A percentile compares a stretch with the other conserved stretches of the same genome.
Conservation (phyloP, 768 basidiomycete species). For the Rhodosporidiobolus odoratus region DNA sequence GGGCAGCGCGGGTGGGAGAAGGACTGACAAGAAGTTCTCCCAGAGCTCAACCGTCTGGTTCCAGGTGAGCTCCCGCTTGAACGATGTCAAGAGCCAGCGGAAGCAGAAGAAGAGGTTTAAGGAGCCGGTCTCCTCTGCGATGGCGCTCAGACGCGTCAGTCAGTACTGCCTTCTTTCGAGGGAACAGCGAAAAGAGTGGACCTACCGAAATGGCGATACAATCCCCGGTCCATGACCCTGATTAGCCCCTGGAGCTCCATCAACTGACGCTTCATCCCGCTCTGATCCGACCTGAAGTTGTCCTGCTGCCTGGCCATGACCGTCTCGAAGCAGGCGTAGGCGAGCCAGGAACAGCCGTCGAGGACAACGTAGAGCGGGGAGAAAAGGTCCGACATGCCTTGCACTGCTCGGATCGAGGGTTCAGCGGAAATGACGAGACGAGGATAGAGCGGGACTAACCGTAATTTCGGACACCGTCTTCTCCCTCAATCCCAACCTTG, state of each 20-base stretch:
- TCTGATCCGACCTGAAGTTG: slow-evolving; percentile 93
- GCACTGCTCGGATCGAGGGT: slow-evolving; percentile 69
- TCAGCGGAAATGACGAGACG: not conserved
- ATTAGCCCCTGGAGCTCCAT: slow-evolving; percentile 83
- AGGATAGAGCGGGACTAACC: not conserved
- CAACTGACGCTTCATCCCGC: slow-evolving; percentile 94
- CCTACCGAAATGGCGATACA: slow-evolving; percentile 64
- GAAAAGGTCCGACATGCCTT: slow-evolving; percentile 96
- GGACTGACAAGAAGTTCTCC: slow-evolving; percentile 76
- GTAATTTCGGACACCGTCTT: not conserved
- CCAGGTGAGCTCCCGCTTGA: slow-evolving; percentile 85
- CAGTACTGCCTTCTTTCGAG: no score
- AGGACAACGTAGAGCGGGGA: slow-evolving; percentile 89
- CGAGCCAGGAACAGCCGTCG: slow-evolving; percentile 78
- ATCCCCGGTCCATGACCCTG: slow-evolving; percentile 87
- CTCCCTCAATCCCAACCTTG: no score
- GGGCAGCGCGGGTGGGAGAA: not conserved
- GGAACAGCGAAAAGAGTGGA: slow-evolving; percentile 5
- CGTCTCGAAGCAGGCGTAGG: slow-evolving; percentile 93
- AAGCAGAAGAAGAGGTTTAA: slow-evolving; percentile 98
- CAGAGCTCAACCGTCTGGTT: slow-evolving; percentile 81
- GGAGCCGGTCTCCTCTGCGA: slow-evolving; percentile 67
- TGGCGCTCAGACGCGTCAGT: not conserved
- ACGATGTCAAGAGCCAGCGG: slow-evolving; percentile 57
- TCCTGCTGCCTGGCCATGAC: slow-evolving; percentile 93